Evolutionary conservation across 768 basidiomycete genomes (phyloP), one percentile per base, ranked within the genome.

Genomic region (Suillus americanus): DNA sequence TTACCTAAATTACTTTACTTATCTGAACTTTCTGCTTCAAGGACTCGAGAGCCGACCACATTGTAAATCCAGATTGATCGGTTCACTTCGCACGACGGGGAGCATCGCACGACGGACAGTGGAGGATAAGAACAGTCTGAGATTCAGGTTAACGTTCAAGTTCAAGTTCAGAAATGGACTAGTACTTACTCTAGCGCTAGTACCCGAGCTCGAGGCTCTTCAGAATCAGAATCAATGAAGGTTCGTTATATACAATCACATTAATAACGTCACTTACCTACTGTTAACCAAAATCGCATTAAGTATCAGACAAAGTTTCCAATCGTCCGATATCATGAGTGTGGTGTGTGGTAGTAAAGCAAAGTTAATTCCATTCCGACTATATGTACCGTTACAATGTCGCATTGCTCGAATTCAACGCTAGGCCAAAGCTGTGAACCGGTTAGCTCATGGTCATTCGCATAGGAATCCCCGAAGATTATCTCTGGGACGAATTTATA

Each of bases 221-320:
- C 43, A 43, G 16, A 18, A 20, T 20, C 0, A n/a, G 16, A 18
- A 20, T 43, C 3, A n/a, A 12, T 8, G 1, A 38, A 38, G 43
- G 20, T 45, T 45, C 23, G 46, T 28, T 14, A 60, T 45, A 64
- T 14, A 16, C 6, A 62, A 62, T 55, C 66, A 68, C 67, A 40
- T 40, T 40, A 54, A 64, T 73, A 60, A 73, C 71, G 71, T 74
- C 5, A 41, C 28, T 20, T 46, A 46, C 45, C 12, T 13, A 46
- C 8, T 18, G 72, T 38, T 74, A 65, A 65, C 13, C 9, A 41
- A 53, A 45, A 53, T 40, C 48, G 55, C 54, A 23, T 61, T 63
- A 66, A 8, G 30, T 20, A 20, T 72, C 62, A 65, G 64, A 63
- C 64, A 64, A 16, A 3, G n/a, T n/a, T n/a, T n/a, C 23, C 6